phyloP scores from a whole-genome alignment of 2,329 filamentous ascomycete species.

The Aspergillus sp. region DNA sequence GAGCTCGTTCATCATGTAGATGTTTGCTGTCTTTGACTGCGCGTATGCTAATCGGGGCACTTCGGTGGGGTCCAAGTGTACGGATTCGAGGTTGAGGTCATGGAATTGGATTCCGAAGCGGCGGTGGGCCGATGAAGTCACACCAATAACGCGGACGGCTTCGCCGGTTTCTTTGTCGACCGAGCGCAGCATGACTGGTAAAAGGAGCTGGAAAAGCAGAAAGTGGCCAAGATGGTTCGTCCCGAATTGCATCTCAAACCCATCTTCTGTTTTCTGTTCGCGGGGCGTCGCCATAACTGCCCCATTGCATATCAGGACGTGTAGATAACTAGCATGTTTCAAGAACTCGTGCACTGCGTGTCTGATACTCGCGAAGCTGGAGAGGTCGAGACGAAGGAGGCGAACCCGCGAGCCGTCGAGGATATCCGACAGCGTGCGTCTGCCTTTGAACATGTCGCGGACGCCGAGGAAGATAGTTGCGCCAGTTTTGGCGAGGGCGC shows the following conservation, averaged over 20 bases:
- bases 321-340: constrained; percentile 2
- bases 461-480: constrained; percentile 32
- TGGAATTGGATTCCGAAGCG: constrained; percentile 2
- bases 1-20: constrained; percentile 46
- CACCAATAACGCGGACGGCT: constrained; percentile 41
- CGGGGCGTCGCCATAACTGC: constrained; percentile 8
- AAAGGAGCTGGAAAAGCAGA: constrained; percentile 26
- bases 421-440: constrained; percentile 17
- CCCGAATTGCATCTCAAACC: constrained; percentile 30
- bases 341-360: constrained; percentile 5
- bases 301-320: constrained; percentile 11
- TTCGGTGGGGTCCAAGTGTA: constrained; percentile 29
- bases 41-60: constrained; percentile 38
- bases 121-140: constrained; percentile 42
- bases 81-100: neutral
- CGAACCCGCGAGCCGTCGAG: constrained; percentile 18
- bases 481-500: constrained; percentile 32
- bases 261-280: constrained; percentile 17
- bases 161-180: constrained; percentile 25
- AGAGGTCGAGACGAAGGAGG: constrained; percentile 29
- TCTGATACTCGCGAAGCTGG: constrained; percentile 26
- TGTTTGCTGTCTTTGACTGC: constrained; percentile 46
- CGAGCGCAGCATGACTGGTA: constrained; percentile 6
- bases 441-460: constrained; percentile 28
- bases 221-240: constrained; percentile 30